A percentile compares a stretch with the other conserved stretches of the same genome.
phyloP scores from a whole-genome alignment of 1,284 basidiomycete genomes.

The Marasmius tenuissimus region DNA sequence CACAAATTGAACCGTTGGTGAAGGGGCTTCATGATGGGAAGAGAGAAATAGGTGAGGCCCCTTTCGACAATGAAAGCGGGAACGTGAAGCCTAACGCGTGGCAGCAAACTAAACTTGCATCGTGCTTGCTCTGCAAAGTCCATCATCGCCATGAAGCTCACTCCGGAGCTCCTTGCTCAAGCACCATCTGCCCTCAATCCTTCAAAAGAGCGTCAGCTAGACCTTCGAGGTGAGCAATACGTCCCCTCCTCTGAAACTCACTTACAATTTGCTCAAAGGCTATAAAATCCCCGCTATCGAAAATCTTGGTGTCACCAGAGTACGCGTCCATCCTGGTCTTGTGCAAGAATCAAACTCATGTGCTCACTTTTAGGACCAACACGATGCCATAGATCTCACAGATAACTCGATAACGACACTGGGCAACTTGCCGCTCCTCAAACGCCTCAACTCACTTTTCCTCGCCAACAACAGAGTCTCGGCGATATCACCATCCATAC shows the following conservation, averaged over 20 bases:
- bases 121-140: conserved; percentile 8
- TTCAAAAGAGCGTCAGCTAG: conserved; percentile 92
- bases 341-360: conserved; percentile 7
- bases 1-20: conserved; percentile 74
- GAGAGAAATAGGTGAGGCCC: conserved; percentile 13
- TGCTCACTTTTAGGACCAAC: conserved; percentile 68
- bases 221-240: conserved; percentile 78
- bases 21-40: conserved; percentile 56
- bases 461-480: conserved; percentile 89
- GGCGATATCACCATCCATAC: conserved; percentile 77
- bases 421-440: conserved; percentile 83
- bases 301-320: conserved; percentile 97
- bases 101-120: background rate
- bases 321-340: conserved; percentile 36
- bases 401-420: conserved; percentile 93
- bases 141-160: conserved; percentile 75
- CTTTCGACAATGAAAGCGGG: conserved; percentile 10
- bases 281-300: conserved; percentile 98
- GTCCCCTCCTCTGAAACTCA: conserved; percentile 18
- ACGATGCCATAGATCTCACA: conserved; percentile 93
- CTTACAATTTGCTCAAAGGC: conserved; percentile 53
- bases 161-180: conserved; percentile 85
- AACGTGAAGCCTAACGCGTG: conserved; percentile 5
- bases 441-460: conserved; percentile 77
- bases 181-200: conserved; percentile 83